A percentile compares a stretch with the other conserved stretches of the same genome.
phyloP scores from a whole-genome alignment of 345 rosid genomes.

The Erodium maritimum region DNA sequence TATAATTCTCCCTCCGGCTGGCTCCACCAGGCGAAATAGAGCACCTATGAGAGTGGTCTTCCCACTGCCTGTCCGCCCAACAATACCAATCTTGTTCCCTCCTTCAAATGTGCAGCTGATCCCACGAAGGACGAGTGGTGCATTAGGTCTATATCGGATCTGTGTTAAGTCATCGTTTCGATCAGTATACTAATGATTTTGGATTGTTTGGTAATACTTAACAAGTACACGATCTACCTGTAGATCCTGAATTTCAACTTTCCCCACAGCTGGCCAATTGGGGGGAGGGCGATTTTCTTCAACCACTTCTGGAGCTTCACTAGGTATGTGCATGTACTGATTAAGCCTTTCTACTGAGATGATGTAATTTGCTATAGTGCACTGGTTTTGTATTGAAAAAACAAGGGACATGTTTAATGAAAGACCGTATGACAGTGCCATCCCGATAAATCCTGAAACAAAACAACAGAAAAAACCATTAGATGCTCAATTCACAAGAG shows the following conservation, averaged over 20 bases:
- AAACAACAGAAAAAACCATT: too few species aligned
- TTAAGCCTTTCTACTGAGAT: conserved; percentile 89
- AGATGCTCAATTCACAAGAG: too few species aligned
- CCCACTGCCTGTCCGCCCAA: conserved; percentile 93
- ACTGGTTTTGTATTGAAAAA: conserved; percentile 74
- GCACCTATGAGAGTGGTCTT: conserved; percentile 89
- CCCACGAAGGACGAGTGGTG: conserved; percentile 71
- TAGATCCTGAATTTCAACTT: conserved; percentile 69
- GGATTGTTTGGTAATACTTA: not conserved
- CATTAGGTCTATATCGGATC: conserved; percentile 61
- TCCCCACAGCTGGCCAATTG: conserved; percentile 73
- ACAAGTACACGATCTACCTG: conserved; percentile 31
- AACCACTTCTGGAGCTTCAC: conserved; percentile 81
- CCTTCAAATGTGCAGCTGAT: conserved; percentile 77
- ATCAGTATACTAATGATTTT: conserved; percentile 1
- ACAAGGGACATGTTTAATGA: conserved; percentile 69
- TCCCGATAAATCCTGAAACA: conserved; percentile 86
- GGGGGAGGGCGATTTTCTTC: conserved; percentile 63
- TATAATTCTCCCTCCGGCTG: conserved; percentile 63
- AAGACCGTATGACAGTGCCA: conserved; percentile 96
- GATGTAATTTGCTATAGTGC: conserved; percentile 72
- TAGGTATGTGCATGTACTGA: conserved; percentile 77
- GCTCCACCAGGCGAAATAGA: conserved; percentile 82
- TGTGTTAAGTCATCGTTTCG: conserved; percentile 17
- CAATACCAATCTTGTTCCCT: conserved; percentile 88